Conservation (phyloP, 2,329 filamentous ascomycete genomes). For the Rutstroemia sp. region DNA sequence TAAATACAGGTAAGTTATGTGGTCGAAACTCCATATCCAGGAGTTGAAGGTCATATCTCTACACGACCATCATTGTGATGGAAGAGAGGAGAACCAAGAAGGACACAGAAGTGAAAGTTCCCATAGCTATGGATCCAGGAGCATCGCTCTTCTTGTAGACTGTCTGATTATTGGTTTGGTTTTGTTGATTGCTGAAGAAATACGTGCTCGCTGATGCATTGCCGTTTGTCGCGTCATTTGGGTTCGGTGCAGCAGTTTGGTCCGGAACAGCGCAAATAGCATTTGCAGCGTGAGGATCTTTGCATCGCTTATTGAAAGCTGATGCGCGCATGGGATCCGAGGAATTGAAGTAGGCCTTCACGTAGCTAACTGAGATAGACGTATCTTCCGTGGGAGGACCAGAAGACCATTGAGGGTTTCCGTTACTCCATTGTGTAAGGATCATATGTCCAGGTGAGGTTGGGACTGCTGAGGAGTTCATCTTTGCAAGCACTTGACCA, state of each 20-base stretch:
- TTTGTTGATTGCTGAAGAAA: constrained; percentile 43
- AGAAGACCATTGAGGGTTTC: constrained; percentile 61
- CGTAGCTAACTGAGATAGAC: constrained; percentile 56
- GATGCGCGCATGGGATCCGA: constrained; percentile 35
- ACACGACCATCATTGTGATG: not conserved
- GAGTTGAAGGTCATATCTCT: not conserved
- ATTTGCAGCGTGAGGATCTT: constrained; percentile 30
- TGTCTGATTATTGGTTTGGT: constrained; percentile 43
- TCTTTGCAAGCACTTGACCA: constrained; percentile 46
- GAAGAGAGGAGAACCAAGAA: not conserved
- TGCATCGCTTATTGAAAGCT: constrained; percentile 38
- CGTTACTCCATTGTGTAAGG: constrained; percentile 73
- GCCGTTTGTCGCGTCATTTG: constrained; percentile 13
- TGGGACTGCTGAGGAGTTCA: constrained; percentile 51
- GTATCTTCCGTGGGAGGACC: constrained; percentile 61
- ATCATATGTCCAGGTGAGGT: constrained; percentile 56
- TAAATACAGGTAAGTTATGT: no score
- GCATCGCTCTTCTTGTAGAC: constrained; percentile 27
- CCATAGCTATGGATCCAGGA: not conserved
- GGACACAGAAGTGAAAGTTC: not conserved
- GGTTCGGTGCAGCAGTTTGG: constrained; percentile 31
- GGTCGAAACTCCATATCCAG: no score
- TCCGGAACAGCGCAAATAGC: constrained; percentile 47
- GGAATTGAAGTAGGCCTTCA: constrained; percentile 77
- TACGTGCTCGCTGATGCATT: constrained; percentile 31